Evolutionary conservation across 2,329 filamentous ascomycete genomes (phyloP).

Genomic region (Colletotrichum cuscutae): DNA sequence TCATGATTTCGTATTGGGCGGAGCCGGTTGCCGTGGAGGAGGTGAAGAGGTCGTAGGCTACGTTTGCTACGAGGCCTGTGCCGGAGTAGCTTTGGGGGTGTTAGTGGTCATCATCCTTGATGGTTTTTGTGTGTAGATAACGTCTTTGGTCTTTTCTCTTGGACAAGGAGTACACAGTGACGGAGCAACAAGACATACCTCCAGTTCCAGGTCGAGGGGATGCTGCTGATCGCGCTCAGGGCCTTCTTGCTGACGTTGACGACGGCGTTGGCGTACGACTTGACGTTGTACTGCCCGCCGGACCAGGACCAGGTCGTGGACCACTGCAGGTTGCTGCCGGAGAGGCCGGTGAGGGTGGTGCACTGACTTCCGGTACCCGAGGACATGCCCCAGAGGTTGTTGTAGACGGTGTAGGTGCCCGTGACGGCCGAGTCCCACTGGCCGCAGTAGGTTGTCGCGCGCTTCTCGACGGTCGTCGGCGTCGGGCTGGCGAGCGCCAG

Average conservation of each 20-base stretch:
- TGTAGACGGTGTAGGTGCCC: slow-evolving; percentile 46
- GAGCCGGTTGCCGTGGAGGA: slow-evolving; percentile 52
- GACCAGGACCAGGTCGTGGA: slow-evolving; percentile 53
- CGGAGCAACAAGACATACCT: slow-evolving; percentile 31
- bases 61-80: slow-evolving; percentile 58
- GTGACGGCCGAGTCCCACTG: slow-evolving; percentile 39
- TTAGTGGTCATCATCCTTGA: background rate
- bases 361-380: slow-evolving; percentile 51
- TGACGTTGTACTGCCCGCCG: slow-evolving; percentile 50
- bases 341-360: slow-evolving; percentile 48
- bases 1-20: slow-evolving; percentile 71
- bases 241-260: slow-evolving; percentile 41
- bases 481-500: slow-evolving; percentile 30
- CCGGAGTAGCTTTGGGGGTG: slow-evolving; percentile 41
- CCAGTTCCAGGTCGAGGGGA: slow-evolving; percentile 48
- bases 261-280: slow-evolving; percentile 54
- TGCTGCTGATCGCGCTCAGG: slow-evolving; percentile 44
- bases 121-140: no score
- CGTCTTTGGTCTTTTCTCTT: no score
- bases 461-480: slow-evolving; percentile 34
- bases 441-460: slow-evolving; percentile 38
- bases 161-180: no score
- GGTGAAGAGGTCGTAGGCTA: slow-evolving; percentile 72
- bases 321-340: slow-evolving; percentile 48
- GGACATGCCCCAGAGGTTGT: slow-evolving; percentile 53